A percentile compares a stretch with the other conserved stretches of the same genome.
Evolutionary conservation across 2,329 filamentous ascomycete genomes (phyloP).

Genomic region (Pseudogymnoascus sp.): DNA sequence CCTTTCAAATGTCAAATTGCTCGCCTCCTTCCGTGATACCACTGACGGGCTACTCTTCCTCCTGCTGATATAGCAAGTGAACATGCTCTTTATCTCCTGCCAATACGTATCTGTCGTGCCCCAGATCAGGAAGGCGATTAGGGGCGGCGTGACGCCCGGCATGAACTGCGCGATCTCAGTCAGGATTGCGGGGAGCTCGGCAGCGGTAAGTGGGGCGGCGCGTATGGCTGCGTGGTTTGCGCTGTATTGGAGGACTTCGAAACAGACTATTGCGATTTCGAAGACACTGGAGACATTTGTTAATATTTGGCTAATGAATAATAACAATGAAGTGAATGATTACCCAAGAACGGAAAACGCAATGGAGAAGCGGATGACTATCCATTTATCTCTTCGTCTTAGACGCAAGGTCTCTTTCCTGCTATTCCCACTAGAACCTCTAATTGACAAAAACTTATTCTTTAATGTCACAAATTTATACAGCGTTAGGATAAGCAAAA

Average conservation of each 20-base stretch:
- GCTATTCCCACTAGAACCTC: background rate
- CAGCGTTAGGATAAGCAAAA: slow-evolving; percentile 33
- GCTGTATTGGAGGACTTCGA: slow-evolving; percentile 10
- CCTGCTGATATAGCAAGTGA: background rate
- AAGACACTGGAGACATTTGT: background rate
- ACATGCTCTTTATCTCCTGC: background rate
- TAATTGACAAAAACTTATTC: background rate
- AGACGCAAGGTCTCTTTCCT: background rate
- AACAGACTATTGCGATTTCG: slow-evolving; percentile 7
- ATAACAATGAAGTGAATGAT: background rate
- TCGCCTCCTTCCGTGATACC: background rate
- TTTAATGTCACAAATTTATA: slow-evolving; percentile 31
- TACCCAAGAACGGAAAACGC: slow-evolving; percentile 6
- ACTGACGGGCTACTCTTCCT: background rate
- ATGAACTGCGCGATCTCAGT: slow-evolving; percentile 6
- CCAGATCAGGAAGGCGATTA: slow-evolving; percentile 8
- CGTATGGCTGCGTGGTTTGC: background rate
- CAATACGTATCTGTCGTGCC: slow-evolving; percentile 9
- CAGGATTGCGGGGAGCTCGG: background rate
- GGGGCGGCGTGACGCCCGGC: slow-evolving; percentile 8
- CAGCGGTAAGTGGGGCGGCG: background rate
- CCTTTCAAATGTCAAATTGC: background rate
- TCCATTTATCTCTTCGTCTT: slow-evolving; percentile 8
- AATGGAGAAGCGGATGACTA: slow-evolving; percentile 11
- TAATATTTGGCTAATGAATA: background rate